Percentiles rank a stretch among this genome's conserved stretches.
These are phyloP conservation scores for Trichophyton mentagrophytes DNA, from an alignment of 2,329 filamentous ascomycete species.

Conservation along the genomic window DNA sequence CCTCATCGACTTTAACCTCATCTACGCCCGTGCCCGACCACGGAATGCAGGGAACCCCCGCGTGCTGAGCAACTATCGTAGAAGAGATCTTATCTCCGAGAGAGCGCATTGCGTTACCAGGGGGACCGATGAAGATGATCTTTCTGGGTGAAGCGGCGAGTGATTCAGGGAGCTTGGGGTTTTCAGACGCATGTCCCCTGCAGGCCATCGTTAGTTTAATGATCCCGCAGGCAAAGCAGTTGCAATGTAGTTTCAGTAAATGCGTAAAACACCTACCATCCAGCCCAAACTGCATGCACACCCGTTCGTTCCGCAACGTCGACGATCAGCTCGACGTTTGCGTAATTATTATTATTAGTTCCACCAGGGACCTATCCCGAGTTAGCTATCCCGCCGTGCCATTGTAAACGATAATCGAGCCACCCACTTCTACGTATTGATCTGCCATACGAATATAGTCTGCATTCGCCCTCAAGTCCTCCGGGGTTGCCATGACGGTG, in stretches of 20 bases:
- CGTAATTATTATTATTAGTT: slow-evolving; percentile 99
- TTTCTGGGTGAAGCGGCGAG: slow-evolving; percentile 93
- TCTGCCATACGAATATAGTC: slow-evolving; percentile 99
- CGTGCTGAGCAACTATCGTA: slow-evolving; percentile 97
- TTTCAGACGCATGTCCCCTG: slow-evolving; percentile 96
- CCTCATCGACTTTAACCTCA: slow-evolving; percentile 60
- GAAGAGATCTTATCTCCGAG: slow-evolving; percentile 99
- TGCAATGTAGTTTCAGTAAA: not conserved
- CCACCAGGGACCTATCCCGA: slow-evolving; percentile 64
- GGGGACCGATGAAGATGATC: slow-evolving; percentile 97
- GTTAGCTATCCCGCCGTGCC: not conserved
- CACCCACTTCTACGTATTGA: slow-evolving; percentile 77
- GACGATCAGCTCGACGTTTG: slow-evolving; percentile 97
- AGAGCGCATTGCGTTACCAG: slow-evolving; percentile 95
- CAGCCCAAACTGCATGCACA: slow-evolving; percentile 96
- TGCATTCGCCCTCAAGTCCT: slow-evolving; percentile 93
- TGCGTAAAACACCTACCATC: slow-evolving; percentile 55
- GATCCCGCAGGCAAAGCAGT: slow-evolving; percentile 11
- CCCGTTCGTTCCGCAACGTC: slow-evolving; percentile 97
- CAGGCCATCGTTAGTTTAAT: not conserved
- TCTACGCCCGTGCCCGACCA: slow-evolving; percentile 94
- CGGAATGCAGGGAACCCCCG: slow-evolving; percentile 91
- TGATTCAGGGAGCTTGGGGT: slow-evolving; percentile 92
- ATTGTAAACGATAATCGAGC: not conserved
- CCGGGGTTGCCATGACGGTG: slow-evolving; percentile 98